A percentile compares a stretch with the other conserved stretches of the same genome.
Evolutionary conservation across 495 filamentous ascomycete species (phyloP).

Genomic region (Annulohypoxylon nitens): DNA sequence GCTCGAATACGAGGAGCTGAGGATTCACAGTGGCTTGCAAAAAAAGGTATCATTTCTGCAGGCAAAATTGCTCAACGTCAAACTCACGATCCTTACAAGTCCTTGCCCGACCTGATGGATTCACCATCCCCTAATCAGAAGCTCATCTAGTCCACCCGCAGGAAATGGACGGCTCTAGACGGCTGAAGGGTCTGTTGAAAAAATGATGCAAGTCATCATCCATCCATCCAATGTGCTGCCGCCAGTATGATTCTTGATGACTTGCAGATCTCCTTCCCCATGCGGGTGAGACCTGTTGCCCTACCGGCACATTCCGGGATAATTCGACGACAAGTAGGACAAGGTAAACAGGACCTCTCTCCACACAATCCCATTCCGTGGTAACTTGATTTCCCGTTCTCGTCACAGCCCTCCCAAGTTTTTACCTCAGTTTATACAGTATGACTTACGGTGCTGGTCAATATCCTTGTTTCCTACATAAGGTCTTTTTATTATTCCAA

Average conservation of each 20-base stretch:
- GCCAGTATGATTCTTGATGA: slow-evolving; percentile 26
- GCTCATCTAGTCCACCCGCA: slow-evolving; percentile 25
- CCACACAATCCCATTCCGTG: slow-evolving; percentile 36
- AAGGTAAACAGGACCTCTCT: slow-evolving; percentile 34
- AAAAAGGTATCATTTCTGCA: not conserved
- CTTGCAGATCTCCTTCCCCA: slow-evolving; percentile 45
- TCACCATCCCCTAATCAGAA: slow-evolving; percentile 22
- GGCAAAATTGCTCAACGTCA: slow-evolving; percentile 23
- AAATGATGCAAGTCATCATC: slow-evolving; percentile 42
- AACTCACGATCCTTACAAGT: slow-evolving; percentile 17
- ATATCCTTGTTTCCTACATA: slow-evolving; percentile 28
- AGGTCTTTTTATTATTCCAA: slow-evolving; percentile 36
- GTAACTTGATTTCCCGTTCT: slow-evolving; percentile 24
- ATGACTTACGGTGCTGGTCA: slow-evolving; percentile 22
- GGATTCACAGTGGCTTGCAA: slow-evolving; percentile 25
- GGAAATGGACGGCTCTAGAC: slow-evolving; percentile 31
- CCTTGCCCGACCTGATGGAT: slow-evolving; percentile 3
- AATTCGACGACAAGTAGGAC: slow-evolving; percentile 30
- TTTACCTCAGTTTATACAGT: slow-evolving; percentile 38
- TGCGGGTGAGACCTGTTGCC: slow-evolving; percentile 39
- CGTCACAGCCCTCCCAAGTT: slow-evolving; percentile 13
- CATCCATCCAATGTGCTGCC: slow-evolving; percentile 29
- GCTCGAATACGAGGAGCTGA: slow-evolving; percentile 24
- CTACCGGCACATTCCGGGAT: slow-evolving; percentile 48
- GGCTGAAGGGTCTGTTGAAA: slow-evolving; percentile 18